Conservation (phyloP, 1,284 basidiomycete species). For the Porphyrellus sp. region DNA sequence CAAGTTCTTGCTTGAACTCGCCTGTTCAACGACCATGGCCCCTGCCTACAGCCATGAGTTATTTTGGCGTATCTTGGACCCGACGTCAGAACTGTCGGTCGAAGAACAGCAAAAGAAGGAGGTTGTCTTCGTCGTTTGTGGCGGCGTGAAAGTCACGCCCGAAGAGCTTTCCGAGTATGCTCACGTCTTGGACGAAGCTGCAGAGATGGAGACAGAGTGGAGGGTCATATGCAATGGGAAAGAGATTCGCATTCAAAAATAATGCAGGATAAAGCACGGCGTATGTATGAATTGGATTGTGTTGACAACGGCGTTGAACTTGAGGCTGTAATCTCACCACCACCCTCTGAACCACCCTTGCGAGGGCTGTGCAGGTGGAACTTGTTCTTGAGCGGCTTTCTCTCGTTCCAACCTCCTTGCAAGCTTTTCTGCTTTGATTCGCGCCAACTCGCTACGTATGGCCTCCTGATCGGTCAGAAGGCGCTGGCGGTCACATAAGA, state of each 20-base stretch:
- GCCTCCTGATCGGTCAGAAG: conserved; percentile 63
- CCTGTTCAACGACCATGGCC: conserved; percentile 64
- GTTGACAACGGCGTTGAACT: not conserved
- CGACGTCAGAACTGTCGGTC: conserved; percentile 43
- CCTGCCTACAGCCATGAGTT: conserved; percentile 58
- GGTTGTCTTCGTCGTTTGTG: conserved; percentile 31
- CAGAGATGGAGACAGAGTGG: conserved; percentile 33
- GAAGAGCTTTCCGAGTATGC: conserved; percentile 50
- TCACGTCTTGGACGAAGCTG: conserved; percentile 37
- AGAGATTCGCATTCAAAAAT: conserved; percentile 30
- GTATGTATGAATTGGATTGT: not conserved
- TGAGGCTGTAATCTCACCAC: conserved; percentile 19
- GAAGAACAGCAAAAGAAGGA: conserved; percentile 21
- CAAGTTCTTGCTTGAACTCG: conserved; percentile 67
- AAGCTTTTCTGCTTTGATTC: conserved; percentile 62
- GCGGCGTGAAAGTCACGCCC: conserved; percentile 53
- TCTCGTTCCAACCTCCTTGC: conserved; percentile 43
- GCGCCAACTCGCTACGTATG: conserved; percentile 64
- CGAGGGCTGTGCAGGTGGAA: conserved; percentile 16
- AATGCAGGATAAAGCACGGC: not conserved
- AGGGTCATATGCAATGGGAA: conserved; percentile 41
- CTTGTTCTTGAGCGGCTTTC: conserved; percentile 35
- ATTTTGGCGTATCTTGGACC: conserved; percentile 40
- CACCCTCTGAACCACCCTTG: conserved; percentile 32
- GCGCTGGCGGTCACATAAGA: conserved; percentile 38